Conservation (phyloP, 75 land plant species). For the Cunninghamia lanceolata region DNA sequence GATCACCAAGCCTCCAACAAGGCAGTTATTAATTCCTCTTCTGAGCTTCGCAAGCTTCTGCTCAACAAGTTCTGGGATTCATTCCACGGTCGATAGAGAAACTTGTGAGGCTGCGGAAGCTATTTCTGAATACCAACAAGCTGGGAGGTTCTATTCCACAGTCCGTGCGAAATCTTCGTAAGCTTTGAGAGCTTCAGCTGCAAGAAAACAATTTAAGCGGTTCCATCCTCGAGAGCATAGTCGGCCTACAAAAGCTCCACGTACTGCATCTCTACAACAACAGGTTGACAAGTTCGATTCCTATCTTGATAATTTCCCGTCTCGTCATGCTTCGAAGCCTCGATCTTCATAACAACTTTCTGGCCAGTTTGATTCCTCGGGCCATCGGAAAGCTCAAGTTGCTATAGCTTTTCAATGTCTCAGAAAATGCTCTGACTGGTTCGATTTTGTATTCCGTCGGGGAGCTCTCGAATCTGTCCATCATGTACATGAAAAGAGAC, state of each 20-base stretch:
- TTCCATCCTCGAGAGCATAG: no score
- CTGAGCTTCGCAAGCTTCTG: conserved; percentile 42
- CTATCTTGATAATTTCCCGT: no score
- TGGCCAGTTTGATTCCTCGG: conserved; percentile 18
- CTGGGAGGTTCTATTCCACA: conserved; percentile 57
- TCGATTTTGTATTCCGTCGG: conserved; percentile 31
- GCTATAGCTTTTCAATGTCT: conserved; percentile 38
- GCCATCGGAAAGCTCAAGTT: conserved; percentile 14
- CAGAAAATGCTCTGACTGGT: conserved; percentile 40
- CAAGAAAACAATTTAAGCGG: no score
- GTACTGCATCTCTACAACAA: no score
- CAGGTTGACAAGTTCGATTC: no score
- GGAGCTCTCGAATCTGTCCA: not conserved
- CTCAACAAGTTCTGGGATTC: conserved; percentile 21
- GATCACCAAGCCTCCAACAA: conserved; percentile 42
- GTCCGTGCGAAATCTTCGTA: conserved; percentile 12
- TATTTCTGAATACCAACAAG: conserved; percentile 55
- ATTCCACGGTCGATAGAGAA: conserved; percentile 47
- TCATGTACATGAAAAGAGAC: conserved; percentile 18
- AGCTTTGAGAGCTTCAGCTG: no score
- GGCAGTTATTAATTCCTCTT: conserved; percentile 20
- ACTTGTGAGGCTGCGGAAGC: conserved; percentile 31
- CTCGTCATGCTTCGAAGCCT: no score
- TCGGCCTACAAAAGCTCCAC: no score
- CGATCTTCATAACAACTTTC: conserved; percentile 24